Base-by-base conservation (phyloP, 495 filamentous ascomycete species). In the Beverwykella pulmonaria region DNA sequence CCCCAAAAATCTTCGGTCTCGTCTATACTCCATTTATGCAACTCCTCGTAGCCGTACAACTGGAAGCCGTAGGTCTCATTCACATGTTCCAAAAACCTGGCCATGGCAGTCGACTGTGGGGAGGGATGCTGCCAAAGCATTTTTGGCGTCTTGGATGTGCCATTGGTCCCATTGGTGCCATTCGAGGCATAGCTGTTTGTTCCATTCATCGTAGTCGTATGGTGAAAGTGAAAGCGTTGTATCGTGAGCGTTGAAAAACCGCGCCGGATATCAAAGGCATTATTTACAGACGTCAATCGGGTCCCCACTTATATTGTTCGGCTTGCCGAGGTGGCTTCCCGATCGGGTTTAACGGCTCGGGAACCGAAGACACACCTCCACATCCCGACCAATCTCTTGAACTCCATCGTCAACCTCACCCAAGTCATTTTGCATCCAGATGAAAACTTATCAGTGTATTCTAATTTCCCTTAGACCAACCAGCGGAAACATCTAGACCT, bases 21-120 rank as follows among this genome's bases (percentile, higher is more conserved):
- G 19, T 87, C 82, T 55, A 92, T 84, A 59, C 91, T 95, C 94
- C 94, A 98, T 69, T 82, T 79, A 79, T 92, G 89, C 14, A 97
- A 82, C 12, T 84, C 81, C 22, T 87, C 75, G 70, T 96, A 93
- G 70, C 81, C 83, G 19, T 79, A 70, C 59, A 95, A 80, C 15
- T 79, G 75, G 36, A 90, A 69, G 4, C 77, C 74, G 75, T 93
- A 85, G 71, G 90, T 91, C 46, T 82, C 67, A 73, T 88, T 90
- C 39, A 96, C 80, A 52, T 80, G 77, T 59, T 83, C 76, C 72
- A 93, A 82, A 62, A 77, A 79, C 12, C 69, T 32, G 65, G 58
- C 76, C 66, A 77, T 75, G 15, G 65, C 56, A 26, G 75, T 76
- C 14, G 46, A 54, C 26, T 73, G 25, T 9, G 79, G 76, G 55